Percentiles rank a stretch among this genome's conserved stretches.
Conservation (phyloP, 2,329 filamentous ascomycete genomes). For the Pseudocercospora vitis region DNA sequence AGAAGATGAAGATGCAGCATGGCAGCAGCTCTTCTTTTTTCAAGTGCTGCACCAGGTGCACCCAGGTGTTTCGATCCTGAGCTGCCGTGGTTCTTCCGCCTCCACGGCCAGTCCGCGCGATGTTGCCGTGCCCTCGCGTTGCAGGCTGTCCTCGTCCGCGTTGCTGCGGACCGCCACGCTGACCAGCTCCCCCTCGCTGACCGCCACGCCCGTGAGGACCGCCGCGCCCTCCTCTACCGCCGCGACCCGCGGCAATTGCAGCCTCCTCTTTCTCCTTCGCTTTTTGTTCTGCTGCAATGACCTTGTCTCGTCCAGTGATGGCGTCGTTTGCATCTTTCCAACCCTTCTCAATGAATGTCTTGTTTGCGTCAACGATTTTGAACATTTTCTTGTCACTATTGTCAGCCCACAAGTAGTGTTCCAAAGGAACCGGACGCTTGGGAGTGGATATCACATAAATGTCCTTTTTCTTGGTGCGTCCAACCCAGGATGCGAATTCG, state of each 20-base stretch:
- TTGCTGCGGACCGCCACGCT: constrained; percentile 52
- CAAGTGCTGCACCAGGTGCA: constrained; percentile 88
- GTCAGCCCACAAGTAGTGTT: constrained; percentile 94
- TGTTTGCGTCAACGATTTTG: constrained; percentile 92
- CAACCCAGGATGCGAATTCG: constrained; percentile 98
- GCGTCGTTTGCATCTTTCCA: constrained; percentile 92
- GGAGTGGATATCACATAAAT: constrained; percentile 98
- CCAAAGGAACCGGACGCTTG: constrained; percentile 89
- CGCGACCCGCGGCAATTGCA: constrained; percentile 53
- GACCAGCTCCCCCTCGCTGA: constrained; percentile 46
- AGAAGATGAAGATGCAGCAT: constrained; percentile 97
- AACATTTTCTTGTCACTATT: constrained; percentile 70
- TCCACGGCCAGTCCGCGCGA: constrained; percentile 81
- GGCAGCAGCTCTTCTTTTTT: constrained; percentile 84
- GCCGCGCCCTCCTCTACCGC: constrained; percentile 53
- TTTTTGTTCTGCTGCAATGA: constrained; percentile 54
- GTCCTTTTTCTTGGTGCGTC: constrained; percentile 95
- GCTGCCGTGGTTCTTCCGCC: constrained; percentile 85
- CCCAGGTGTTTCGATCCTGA: constrained; percentile 96
- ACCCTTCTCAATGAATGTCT: constrained; percentile 85
- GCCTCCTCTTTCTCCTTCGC: constrained; percentile 48
- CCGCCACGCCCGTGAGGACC: constrained; percentile 54
- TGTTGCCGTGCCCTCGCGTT: constrained; percentile 71
- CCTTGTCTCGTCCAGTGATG: constrained; percentile 77
- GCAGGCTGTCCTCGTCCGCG: constrained; percentile 57